Evolutionary conservation across 73 alveolate genomes (phyloP).

Genomic region (Paramecium tetraurelia): DNA sequence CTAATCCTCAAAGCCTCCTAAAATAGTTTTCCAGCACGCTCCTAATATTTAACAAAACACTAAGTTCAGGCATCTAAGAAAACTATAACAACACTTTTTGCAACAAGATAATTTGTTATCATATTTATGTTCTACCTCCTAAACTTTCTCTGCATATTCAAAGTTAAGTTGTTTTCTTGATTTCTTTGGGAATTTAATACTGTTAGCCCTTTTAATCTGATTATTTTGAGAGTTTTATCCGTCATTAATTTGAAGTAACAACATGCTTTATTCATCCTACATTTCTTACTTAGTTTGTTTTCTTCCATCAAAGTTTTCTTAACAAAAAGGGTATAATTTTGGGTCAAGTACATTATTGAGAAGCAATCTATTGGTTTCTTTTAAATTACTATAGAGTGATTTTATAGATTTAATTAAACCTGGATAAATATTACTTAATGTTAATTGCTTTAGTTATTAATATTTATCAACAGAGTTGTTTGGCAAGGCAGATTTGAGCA

Average conservation of each 20-base stretch:
- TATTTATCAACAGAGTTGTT: neutral
- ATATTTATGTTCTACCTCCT: neutral
- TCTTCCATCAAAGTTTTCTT: neutral
- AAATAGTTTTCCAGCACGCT: neutral
- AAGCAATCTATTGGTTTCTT: neutral
- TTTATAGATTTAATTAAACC: neutral
- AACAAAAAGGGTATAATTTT: neutral
- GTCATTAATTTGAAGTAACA: neutral
- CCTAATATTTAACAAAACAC: neutral
- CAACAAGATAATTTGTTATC: neutral
- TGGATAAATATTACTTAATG: neutral
- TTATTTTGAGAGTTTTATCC: neutral
- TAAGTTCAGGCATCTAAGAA: neutral
- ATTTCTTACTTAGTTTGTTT: neutral
- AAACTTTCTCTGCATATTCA: neutral
- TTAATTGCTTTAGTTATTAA: neutral
- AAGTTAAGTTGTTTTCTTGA: neutral
- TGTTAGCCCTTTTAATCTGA: neutral
- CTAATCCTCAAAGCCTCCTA: neutral
- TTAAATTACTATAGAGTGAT: neutral
- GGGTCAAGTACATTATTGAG: neutral
- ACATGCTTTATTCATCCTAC: neutral
- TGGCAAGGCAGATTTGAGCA: neutral
- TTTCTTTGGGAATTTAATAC: neutral
- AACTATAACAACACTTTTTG: slow-evolving; percentile 4